Percentiles rank a stretch among this genome's conserved stretches.
These are phyloP conservation scores for Glycine tomentella DNA, from an alignment of 306 rosid genomes.

Conservation along the genomic window DNA sequence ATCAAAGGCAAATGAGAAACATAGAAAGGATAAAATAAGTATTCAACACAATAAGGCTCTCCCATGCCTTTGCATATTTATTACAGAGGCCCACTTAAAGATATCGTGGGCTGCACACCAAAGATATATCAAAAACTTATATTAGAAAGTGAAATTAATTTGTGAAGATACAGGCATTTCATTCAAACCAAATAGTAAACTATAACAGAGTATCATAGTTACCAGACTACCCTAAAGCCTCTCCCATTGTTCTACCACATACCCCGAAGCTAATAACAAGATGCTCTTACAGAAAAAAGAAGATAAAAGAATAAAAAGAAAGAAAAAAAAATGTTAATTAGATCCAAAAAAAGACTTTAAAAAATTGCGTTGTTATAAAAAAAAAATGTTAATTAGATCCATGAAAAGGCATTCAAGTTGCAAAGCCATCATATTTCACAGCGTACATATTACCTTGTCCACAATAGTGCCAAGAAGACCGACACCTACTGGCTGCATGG, in stretches of 20 bases:
- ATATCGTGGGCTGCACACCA: conserved; percentile 13
- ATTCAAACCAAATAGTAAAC: conserved; percentile 8
- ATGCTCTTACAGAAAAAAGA: background rate
- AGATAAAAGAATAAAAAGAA: background rate
- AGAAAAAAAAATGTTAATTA: conserved; percentile 26
- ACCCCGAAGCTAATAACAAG: conserved; percentile 9
- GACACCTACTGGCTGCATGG: conserved; percentile 94
- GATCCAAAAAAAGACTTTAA: background rate
- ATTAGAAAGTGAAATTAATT: conserved; percentile 7
- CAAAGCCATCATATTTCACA: conserved; percentile 32
- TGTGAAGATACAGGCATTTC: conserved; percentile 17
- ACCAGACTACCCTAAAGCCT: conserved; percentile 18
- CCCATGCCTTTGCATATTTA: background rate
- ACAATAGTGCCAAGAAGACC: conserved; percentile 81
- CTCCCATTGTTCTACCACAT: conserved; percentile 30
- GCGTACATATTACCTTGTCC: conserved; percentile 74
- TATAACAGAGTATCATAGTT: conserved; percentile 27
- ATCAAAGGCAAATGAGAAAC: conserved; percentile 2
- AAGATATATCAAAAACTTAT: conserved; percentile 8
- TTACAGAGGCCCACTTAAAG: background rate
- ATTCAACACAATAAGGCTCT: conserved; percentile 2
- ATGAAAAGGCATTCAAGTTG: background rate
- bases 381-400: background rate
- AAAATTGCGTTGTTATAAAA: background rate
- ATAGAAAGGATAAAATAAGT: conserved; percentile 20